Base-by-base conservation (phyloP, 129 eudicot genomes). In the Escallonia herrerae region DNA sequence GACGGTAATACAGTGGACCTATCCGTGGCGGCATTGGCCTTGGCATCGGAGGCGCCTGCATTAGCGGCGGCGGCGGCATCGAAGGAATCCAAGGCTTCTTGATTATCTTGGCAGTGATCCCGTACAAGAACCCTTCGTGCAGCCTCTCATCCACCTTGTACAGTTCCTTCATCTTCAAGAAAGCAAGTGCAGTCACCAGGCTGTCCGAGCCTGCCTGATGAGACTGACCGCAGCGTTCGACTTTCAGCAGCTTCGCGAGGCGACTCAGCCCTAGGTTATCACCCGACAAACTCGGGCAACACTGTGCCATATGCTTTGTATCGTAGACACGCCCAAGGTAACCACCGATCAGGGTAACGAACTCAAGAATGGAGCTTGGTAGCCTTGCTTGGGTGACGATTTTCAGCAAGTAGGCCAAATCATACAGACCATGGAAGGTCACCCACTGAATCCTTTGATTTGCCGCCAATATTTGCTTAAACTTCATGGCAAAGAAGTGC, bases 391-490 rank as follows among this genome's bases (percentile, higher is more conserved):
- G 6, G 4, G 65, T 40, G 3, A 8, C 33, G 8, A 61, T 45
- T 53, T 44, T 62, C 12, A 45, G 4, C 2, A 62, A 2, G 12
- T 62, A 62, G 2, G 9, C 66, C 37, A 43, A 13, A 37, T 62
- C 66, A 10, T 62, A 62, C 3, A 62, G 39, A 2, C 66, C 66
- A 10, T 62, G 66, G 44, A 62, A 62, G 5, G 52, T 62, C 1
- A 62, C 13, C 53, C 50, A 62, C 39, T 45, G n/a, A 11, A 44
- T 5, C 12, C 15, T 45, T 10, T 12, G 12, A 6, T 62, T 40
- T n/a, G 15, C 6, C 6, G 8, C 8, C 5, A 7, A 9, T 3
- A 14, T 7, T 7, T 5, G 7, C 4, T 2, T 10, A 53, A 43
- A 62, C 6, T 2, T 43, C 5, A 6, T 13, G 3, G 50, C 53